These are phyloP conservation scores for Rhododendron ovatum DNA, from an alignment of 148 eudicot genomes.

Conservation along the genomic window DNA sequence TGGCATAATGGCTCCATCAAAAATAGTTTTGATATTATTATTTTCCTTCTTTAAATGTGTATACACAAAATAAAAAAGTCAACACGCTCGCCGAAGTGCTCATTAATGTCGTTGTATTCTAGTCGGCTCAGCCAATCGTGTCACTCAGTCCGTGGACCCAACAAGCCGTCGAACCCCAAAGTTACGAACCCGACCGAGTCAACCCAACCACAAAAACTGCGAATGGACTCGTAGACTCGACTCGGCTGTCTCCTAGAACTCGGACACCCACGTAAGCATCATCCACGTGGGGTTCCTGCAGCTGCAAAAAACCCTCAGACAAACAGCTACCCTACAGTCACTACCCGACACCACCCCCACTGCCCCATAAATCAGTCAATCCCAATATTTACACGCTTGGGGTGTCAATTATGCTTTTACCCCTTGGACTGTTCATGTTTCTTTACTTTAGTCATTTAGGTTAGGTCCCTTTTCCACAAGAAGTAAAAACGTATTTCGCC, in stretches of 20 bases:
- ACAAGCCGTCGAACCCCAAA: background rate
- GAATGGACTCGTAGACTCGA: background rate
- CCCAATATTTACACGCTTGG: background rate
- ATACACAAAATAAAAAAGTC: background rate
- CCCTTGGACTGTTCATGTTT: background rate
- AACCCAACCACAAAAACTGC: background rate
- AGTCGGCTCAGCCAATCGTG: background rate
- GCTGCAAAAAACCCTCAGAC: background rate
- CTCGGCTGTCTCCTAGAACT: conserved; percentile 18
- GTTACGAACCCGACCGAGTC: no score
- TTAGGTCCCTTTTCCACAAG: background rate
- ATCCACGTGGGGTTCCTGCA: conserved; percentile 15
- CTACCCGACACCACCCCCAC: conserved; percentile 2
- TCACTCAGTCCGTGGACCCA: background rate
- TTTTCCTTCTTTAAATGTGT: no score
- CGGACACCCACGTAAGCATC: conserved; percentile 14
- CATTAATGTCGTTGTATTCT: background rate
- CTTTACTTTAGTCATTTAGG: background rate
- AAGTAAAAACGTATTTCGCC: no score
- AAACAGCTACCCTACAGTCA: background rate
- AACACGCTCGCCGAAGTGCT: background rate
- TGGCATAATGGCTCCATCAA: no score
- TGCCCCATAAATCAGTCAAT: background rate
- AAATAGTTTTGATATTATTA: no score
- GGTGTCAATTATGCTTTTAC: background rate